Conservation (phyloP, 495 filamentous ascomycete genomes). For the Poronia punctata region DNA sequence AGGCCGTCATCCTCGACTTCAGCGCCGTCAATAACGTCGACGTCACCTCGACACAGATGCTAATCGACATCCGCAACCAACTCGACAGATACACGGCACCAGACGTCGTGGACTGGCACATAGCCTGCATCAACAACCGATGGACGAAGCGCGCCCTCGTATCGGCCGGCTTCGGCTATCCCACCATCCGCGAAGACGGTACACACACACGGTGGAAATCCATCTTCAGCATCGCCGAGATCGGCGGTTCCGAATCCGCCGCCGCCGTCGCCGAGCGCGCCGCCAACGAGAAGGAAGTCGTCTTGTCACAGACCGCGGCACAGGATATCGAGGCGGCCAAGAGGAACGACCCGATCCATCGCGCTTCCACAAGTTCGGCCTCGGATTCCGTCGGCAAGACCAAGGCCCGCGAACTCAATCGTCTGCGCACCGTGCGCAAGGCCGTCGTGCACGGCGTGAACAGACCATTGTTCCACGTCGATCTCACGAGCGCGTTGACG, state of each 20-base stretch:
- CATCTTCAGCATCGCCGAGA: slow-evolving; percentile 92
- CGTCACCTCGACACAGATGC: slow-evolving; percentile 85
- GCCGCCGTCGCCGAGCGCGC: slow-evolving; percentile 48
- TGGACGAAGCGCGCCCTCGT: slow-evolving; percentile 95
- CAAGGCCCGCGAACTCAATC: slow-evolving; percentile 11
- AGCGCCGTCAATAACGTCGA: slow-evolving; percentile 95
- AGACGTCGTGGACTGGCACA: slow-evolving; percentile 88
- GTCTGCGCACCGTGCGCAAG: slow-evolving; percentile 6
- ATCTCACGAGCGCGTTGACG: slow-evolving; percentile 85
- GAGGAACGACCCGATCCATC: slow-evolving; percentile 25
- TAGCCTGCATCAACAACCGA: slow-evolving; percentile 89
- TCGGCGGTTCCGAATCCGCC: slow-evolving; percentile 64
- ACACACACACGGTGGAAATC: slow-evolving; percentile 73
- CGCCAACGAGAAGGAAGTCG: slow-evolving; percentile 53
- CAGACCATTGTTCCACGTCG: slow-evolving; percentile 89
- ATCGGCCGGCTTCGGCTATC: slow-evolving; percentile 89
- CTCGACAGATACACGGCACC: slow-evolving; percentile 83
- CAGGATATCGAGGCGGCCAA: slow-evolving; percentile 47
- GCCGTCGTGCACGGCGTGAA: slow-evolving; percentile 71
- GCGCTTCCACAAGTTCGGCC: slow-evolving; percentile 18
- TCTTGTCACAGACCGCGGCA: slow-evolving; percentile 39
- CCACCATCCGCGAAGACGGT: slow-evolving; percentile 48
- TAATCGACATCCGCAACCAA: slow-evolving; percentile 97
- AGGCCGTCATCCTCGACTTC: slow-evolving; percentile 92
- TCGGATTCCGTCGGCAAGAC: slow-evolving; percentile 14